Percentiles rank a stretch among this genome's conserved stretches.
Evolutionary conservation across 257 asterid species (phyloP).

Genomic region (Plantago major): DNA sequence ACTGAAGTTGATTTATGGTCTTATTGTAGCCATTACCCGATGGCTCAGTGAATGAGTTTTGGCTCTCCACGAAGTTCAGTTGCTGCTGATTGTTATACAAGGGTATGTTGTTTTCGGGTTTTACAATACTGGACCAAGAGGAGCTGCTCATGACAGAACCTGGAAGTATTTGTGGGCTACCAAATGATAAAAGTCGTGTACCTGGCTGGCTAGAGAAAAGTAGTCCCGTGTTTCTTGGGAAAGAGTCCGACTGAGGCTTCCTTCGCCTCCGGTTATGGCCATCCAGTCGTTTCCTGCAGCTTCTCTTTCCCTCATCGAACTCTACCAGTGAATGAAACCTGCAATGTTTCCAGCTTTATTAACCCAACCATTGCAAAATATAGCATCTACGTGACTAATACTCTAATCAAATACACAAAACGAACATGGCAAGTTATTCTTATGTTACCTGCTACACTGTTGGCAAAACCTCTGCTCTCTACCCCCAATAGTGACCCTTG

Average conservation of each 20-base stretch:
- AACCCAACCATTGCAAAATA: neutral
- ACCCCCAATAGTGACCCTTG: conserved; percentile 68
- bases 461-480: conserved; percentile 89
- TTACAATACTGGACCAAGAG: conserved; percentile 39
- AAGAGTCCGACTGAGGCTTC: conserved; percentile 71
- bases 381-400: too few relatives aligned
- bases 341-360: neutral
- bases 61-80: conserved; percentile 30
- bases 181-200: conserved; percentile 48
- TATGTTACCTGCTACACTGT: conserved; percentile 85
- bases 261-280: conserved; percentile 90
- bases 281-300: conserved; percentile 91
- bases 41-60: conserved; percentile 29
- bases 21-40: conserved; percentile 28
- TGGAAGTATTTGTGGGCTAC: conserved; percentile 39
- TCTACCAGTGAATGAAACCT: conserved; percentile 85
- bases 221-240: conserved; percentile 35
- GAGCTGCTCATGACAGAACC: conserved; percentile 39
- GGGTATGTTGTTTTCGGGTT: conserved; percentile 32
- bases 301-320: conserved; percentile 84
- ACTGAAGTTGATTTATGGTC: conserved; percentile 38
- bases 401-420: neutral
- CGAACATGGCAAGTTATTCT: neutral
- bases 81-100: conserved; percentile 34
- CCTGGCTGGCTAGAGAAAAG: conserved; percentile 41